These are phyloP conservation scores for Poteriospumella lacustris DNA, from an alignment of 108 stramenopile genomes.

Conservation along the genomic window DNA sequence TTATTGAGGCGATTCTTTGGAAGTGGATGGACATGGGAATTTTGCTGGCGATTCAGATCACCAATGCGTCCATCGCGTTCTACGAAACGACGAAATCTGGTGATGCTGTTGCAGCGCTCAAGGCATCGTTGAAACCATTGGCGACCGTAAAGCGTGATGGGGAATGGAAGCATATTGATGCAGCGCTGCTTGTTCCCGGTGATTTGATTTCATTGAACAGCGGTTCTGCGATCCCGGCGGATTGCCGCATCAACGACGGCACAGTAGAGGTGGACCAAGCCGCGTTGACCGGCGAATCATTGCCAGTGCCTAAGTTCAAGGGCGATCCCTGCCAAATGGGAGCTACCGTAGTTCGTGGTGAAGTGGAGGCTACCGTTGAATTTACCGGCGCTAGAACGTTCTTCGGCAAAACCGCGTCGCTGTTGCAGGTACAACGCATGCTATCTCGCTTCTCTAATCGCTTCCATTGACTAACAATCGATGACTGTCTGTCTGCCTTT, in stretches of 20 bases:
- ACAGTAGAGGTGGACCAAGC: conserved; percentile 65
- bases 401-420: conserved; percentile 68
- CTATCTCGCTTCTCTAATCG: too few species aligned
- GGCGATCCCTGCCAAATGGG: conserved; percentile 63
- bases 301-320: conserved; percentile 68
- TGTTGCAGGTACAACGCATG: conserved; percentile 37
- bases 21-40: conserved; percentile 49
- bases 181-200: conserved; percentile 35
- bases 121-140: conserved; percentile 59
- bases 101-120: conserved; percentile 67
- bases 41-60: conserved; percentile 52
- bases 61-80: conserved; percentile 58
- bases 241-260: conserved; percentile 28
- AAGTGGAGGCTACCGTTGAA: conserved; percentile 52
- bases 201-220: conserved; percentile 31
- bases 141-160: conserved; percentile 63
- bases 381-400: conserved; percentile 66
- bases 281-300: conserved; percentile 71
- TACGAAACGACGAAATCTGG: conserved; percentile 64
- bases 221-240: conserved; percentile 36
- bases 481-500: neutral
- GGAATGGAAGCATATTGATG: conserved; percentile 23
- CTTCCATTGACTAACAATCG: neutral
- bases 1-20: conserved; percentile 44
- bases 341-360: conserved; percentile 67